Base-by-base conservation (phyloP, 2,329 filamentous ascomycete genomes). In the Parascedosporium putredinis region DNA sequence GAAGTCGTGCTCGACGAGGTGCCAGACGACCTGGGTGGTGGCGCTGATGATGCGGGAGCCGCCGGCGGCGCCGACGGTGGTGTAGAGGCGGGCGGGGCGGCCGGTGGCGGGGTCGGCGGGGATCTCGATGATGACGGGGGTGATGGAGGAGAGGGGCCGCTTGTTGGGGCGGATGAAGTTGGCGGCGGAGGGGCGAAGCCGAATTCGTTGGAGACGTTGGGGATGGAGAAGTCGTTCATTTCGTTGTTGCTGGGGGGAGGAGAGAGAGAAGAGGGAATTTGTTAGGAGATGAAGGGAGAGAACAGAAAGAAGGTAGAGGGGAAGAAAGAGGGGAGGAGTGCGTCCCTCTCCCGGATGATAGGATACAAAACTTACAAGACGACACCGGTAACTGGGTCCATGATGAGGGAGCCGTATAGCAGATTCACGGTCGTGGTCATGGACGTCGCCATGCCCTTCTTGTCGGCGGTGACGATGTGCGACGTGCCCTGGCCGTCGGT, bases 401-500 rank as follows among this genome's bases (percentile, higher is more conserved):
- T 80, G 55, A 95, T 64, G 18, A 81, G 74, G 24, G 82, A 84
- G 43, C 91, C 91, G 58, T 95, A 97, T 3, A 93, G 73, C 4
- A 93, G 73, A 64, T 96, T 96, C 51, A 96, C 72, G 0, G 91
- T 96, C 1, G 88, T 93, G 0, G 90, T 96, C 10, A 89, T 73
- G 1, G 86, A 84, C 31, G 94, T 76, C 2, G 88, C 81, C 63
- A 95, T 72, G 5, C 90, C 90, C 0, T 76, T 73, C 6, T 66
- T 64, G 63, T 96, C 91, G 0, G 83, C 81, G 0, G 86, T 73
- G 1, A 86, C 80, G 7, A 90, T 68, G 56, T 89, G 86, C 16
- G 79, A 84, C 0, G 86, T 91, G 1, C 86, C 86, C 45, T 84
- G 81, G 52, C 81, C 85, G 3, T 85, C 77, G 14, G 86, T 71